phyloP scores from a whole-genome alignment of 148 eudicot species.

The Fagopyrum esculentum region DNA sequence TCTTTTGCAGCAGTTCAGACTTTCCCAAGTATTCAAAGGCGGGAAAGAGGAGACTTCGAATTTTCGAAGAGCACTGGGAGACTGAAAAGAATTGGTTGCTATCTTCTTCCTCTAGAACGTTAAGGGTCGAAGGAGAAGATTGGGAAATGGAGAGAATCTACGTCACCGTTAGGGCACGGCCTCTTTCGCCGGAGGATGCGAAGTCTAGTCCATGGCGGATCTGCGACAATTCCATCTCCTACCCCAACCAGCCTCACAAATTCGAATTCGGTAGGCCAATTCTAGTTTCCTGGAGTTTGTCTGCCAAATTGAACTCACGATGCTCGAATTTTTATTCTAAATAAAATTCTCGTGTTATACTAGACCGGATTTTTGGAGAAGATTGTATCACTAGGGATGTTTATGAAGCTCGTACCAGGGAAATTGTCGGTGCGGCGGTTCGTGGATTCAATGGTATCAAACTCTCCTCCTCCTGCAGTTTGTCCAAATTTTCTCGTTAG shows the following conservation, averaged over 20 bases:
- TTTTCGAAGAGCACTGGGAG: neutral
- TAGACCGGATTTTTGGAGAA: conserved; percentile 78
- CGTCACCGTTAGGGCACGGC: conserved; percentile 78
- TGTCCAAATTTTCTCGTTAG: neutral
- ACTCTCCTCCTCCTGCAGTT: neutral
- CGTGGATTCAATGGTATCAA: conserved; percentile 74
- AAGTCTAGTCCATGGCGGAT: conserved; percentile 81
- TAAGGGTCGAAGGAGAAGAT: neutral
- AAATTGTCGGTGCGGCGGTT: conserved; percentile 81
- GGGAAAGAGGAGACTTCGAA: neutral
- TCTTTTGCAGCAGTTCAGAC: neutral
- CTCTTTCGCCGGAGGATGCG: conserved; percentile 68
- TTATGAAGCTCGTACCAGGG: conserved; percentile 63
- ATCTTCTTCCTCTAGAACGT: neutral
- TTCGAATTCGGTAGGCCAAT: conserved; percentile 67
- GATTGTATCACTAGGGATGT: conserved; percentile 63
- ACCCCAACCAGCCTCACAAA: conserved; percentile 37
- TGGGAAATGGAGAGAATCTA: conserved; percentile 72
- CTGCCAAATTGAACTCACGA: neutral
- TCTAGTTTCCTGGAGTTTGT: neutral
- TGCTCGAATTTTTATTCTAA: neutral
- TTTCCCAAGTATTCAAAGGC: neutral
- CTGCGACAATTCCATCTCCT: conserved; percentile 55
- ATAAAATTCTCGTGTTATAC: neutral
- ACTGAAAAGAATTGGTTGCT: neutral